phyloP scores from a whole-genome alignment of 2,329 filamentous ascomycete genomes.

The Botrytis elliptica region DNA sequence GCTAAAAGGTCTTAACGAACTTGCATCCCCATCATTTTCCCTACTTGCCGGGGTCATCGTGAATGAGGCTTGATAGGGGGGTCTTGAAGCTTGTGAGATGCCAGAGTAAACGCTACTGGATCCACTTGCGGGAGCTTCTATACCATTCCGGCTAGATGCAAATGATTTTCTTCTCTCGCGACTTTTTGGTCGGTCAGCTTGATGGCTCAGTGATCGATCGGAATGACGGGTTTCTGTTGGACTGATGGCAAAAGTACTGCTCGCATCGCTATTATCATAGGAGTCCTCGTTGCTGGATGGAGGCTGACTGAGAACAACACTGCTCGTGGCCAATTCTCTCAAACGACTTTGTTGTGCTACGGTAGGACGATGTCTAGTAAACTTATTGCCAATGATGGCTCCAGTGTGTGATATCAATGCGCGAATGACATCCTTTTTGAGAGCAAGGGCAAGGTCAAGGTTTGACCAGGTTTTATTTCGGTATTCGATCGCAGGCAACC shows the following conservation, averaged over 20 bases:
- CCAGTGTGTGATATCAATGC: slow-evolving; percentile 94
- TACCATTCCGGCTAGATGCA: slow-evolving; percentile 32
- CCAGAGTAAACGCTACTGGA: slow-evolving; percentile 35
- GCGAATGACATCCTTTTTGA: slow-evolving; percentile 93
- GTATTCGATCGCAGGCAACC: slow-evolving; percentile 90
- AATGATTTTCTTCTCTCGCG: slow-evolving; percentile 34
- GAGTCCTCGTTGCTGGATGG: slow-evolving; percentile 36
- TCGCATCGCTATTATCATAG: slow-evolving; percentile 38
- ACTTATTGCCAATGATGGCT: slow-evolving; percentile 96
- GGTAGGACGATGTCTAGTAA: slow-evolving; percentile 81
- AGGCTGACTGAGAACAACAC: slow-evolving; percentile 33
- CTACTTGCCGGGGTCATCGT: slow-evolving; percentile 35
- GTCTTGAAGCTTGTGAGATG: slow-evolving; percentile 22
- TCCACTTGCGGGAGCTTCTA: slow-evolving; percentile 32
- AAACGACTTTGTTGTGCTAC: slow-evolving; percentile 76
- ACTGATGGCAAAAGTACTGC: slow-evolving; percentile 33
- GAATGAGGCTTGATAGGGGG: slow-evolving; percentile 28
- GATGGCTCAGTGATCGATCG: slow-evolving; percentile 25
- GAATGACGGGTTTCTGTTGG: slow-evolving; percentile 30
- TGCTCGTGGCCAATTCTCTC: slow-evolving; percentile 77
- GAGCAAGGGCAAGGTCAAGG: slow-evolving; percentile 82
- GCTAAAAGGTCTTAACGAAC: slow-evolving; percentile 7
- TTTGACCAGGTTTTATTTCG: slow-evolving; percentile 99
- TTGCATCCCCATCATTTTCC: slow-evolving; percentile 23
- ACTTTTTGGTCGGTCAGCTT: slow-evolving; percentile 33